Conservation (phyloP, 108 stramenopile species). For the Chaetoceros tenuissimus region DNA sequence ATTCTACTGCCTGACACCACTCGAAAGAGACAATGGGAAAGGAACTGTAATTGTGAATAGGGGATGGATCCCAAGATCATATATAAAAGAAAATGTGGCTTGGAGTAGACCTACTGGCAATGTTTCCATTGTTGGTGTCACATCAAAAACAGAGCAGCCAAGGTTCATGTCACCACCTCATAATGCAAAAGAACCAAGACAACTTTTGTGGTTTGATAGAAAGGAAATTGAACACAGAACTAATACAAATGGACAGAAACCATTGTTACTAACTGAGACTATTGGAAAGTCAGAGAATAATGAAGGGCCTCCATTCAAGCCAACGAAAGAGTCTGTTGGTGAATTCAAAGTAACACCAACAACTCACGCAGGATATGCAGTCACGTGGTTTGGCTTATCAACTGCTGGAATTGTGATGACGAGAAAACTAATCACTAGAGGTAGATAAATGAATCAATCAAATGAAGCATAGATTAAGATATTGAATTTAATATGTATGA, state of each 20-base stretch:
- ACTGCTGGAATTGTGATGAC: slow-evolving; percentile 81
- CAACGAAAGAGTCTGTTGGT: slow-evolving; percentile 43
- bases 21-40: slow-evolving; percentile 27
- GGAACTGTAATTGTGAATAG: slow-evolving; percentile 60
- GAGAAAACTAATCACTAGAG: slow-evolving; percentile 54
- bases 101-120: slow-evolving; percentile 51
- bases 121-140: slow-evolving; percentile 28
- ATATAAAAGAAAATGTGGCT: slow-evolving; percentile 19
- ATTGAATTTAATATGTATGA: background rate
- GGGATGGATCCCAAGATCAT: slow-evolving; percentile 74
- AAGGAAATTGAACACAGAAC: slow-evolving; percentile 40
- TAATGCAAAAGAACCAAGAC: slow-evolving; percentile 1
- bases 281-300: background rate
- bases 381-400: slow-evolving; percentile 80
- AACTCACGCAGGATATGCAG: slow-evolving; percentile 76
- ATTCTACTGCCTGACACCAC: slow-evolving; percentile 66
- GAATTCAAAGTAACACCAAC: slow-evolving; percentile 73
- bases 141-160: slow-evolving; percentile 33
- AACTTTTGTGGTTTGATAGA: slow-evolving; percentile 71
- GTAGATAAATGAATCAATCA: slow-evolving; percentile 19
- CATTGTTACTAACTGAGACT: background rate
- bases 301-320: slow-evolving; percentile 18
- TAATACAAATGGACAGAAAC: slow-evolving; percentile 5
- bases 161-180: background rate
- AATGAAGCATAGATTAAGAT: background rate